Conservation (phyloP, 164 flowering plant species). For the Vitis rupestris region DNA sequence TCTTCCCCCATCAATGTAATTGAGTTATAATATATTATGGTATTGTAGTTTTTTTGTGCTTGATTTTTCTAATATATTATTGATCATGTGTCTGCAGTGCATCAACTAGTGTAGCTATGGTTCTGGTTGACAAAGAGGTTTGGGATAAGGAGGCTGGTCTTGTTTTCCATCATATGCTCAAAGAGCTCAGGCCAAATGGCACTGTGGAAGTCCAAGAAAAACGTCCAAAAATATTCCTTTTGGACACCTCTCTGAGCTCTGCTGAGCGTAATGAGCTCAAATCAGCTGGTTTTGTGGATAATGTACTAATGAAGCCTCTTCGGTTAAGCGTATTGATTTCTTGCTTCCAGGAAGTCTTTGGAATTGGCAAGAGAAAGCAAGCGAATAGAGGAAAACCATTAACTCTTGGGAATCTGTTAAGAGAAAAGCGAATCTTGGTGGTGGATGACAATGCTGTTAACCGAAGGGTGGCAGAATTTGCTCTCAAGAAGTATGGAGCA, state of each 20-base stretch:
- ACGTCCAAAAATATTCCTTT: slow-evolving; percentile 52
- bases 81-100: slow-evolving; percentile 30
- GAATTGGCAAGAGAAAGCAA: slow-evolving; percentile 40
- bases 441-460: slow-evolving; percentile 91
- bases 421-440: slow-evolving; percentile 67
- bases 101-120: slow-evolving; percentile 36
- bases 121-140: slow-evolving; percentile 69
- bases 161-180: slow-evolving; percentile 26
- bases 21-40: too few species aligned
- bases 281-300: slow-evolving; percentile 50
- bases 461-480: slow-evolving; percentile 87
- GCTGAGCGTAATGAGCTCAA: slow-evolving; percentile 43
- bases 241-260: slow-evolving; percentile 43
- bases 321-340: slow-evolving; percentile 50
- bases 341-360: slow-evolving; percentile 57
- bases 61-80: slow-evolving; percentile 11
- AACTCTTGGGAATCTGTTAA: slow-evolving; percentile 51
- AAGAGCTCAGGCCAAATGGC: slow-evolving; percentile 24
- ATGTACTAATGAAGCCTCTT: slow-evolving; percentile 70
- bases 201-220: slow-evolving; percentile 14
- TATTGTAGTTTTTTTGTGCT: background rate
- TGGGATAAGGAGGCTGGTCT: slow-evolving; percentile 42
- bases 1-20: too few species aligned
- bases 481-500: slow-evolving; percentile 79
- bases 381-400: slow-evolving; percentile 33